Evolutionary conservation across 176 grass and related monocot genomes (phyloP), one percentile per base, ranked within the genome.

Genomic region (Aechmea fasciata): DNA sequence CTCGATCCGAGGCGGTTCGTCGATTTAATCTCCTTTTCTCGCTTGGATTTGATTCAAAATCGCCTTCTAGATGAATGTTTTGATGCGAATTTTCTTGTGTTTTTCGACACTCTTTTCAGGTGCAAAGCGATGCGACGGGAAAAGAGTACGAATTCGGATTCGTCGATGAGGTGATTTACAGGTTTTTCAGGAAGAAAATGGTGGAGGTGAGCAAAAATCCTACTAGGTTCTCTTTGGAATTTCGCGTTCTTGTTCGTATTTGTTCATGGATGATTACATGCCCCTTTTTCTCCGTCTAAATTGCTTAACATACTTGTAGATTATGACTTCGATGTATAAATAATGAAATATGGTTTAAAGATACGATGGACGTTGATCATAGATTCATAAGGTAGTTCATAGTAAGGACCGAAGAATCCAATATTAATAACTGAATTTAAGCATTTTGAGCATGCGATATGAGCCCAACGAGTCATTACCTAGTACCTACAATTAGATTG

Each of bases 161-260:
- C 13, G 51, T 77, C 11, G 74, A 77, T 59, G 65, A 49, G 67
- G 11, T 59, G 51, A 29, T 77, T 15, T 17, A 57, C 9, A 3
- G 11, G 17, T 69, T 68, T 41, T 77, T 77, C 49, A 77, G 74
- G 51, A 69, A 68, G 50, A 77, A 69, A 68, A 77, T 77, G 65
- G 74, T 77, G 65, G 33, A 77, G 74, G 65, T 77, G 65, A 68
- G 64, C n/a, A 57, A 2, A 22, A 49, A 20, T 69, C n/a, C 22
- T 13, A 24, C 54, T 8, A 71, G 17, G 3, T 13, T 12, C n/a
- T 29, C 26, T 54, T 33, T 12, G 15, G 20, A 53, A 28, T 70
- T 52, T 28, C 19, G 50, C 59, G 3, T 11, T 33, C 55, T 28
- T 62, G 7, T 41, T 7, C 33, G 33, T 41, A 51, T 0, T 19